phyloP scores from a whole-genome alignment of 202 grass and related monocot genomes.

The Digitaria exilis region DNA sequence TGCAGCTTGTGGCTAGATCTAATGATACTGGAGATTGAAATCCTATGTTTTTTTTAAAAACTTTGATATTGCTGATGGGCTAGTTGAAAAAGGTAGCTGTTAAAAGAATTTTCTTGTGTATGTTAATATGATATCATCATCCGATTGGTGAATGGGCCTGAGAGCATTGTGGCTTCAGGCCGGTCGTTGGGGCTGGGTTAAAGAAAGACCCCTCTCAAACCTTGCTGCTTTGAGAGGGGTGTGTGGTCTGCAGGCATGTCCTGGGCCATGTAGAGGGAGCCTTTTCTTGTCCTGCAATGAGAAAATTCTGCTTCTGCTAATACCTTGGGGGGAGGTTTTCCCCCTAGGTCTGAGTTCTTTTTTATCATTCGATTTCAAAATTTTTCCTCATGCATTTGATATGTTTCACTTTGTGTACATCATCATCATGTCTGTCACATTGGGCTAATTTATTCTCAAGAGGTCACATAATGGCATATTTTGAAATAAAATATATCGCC shows the following conservation, averaged over 20 bases:
- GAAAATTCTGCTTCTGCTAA: too few species aligned
- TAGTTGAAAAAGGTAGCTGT: neutral
- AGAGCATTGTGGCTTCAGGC: too few species aligned
- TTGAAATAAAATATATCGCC: neutral
- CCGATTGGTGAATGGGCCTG: neutral
- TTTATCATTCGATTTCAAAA: neutral
- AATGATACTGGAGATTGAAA: slow-evolving; percentile 9
- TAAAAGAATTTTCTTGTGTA: slow-evolving; percentile 13
- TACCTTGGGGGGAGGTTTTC: too few species aligned
- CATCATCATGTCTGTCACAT: neutral
- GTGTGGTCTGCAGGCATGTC: too few species aligned
- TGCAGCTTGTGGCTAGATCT: neutral
- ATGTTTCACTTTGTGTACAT: neutral
- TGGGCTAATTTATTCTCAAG: slow-evolving; percentile 26
- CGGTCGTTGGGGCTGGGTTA: too few species aligned
- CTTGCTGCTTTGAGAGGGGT: too few species aligned
- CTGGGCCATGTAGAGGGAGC: too few species aligned
- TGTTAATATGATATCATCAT: neutral
- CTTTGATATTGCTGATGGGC: neutral
- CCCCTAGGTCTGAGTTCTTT: too few species aligned
- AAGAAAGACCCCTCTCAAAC: too few species aligned
- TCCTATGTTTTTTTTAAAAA: neutral
- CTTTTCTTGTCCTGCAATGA: too few species aligned
- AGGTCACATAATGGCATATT: neutral
- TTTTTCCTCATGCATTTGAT: neutral